Evolutionary conservation across 2,329 filamentous ascomycete genomes (phyloP), one percentile per base, ranked within the genome.

Genomic region (Trichoderma arundinaceum): DNA sequence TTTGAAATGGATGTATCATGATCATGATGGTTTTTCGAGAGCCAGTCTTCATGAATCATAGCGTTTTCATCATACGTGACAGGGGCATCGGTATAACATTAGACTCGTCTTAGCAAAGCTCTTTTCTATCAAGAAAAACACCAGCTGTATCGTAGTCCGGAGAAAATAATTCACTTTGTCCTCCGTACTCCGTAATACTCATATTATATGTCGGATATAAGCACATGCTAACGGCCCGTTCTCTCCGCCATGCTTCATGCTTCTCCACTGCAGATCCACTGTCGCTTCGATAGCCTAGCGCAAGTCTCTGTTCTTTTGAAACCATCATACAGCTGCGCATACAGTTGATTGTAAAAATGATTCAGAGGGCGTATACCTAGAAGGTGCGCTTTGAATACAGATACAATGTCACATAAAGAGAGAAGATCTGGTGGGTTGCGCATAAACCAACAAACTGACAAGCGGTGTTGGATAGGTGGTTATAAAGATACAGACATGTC

Each of bases 281-380:
- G 35, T 44, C 48, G 59, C 46, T 33, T 62, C 38, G 59, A 62
- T 35, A 62, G 48, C 59, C 59, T 62, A 52, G 59, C 38, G 59
- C 59, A 28, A 4, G 22, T 4, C 22, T 28, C 22, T 28, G 22
- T 28, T 28, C 4, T 28, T 28, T 28, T 28, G 22, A 28, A 28
- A 28, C 22, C 22, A 62, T 49, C 57, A 39, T n/a, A 32, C 33
- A 38, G 38, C 38, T 32, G 22, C 38, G 2, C 22, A 28, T 28
- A 28, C 22, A 28, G 4, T 28, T 28, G 22, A 28, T 28, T 28
- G 22, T 28, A 28, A 3, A 28, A 4, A 52, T 10, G 28, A 17
- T 33, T 52, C 4, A 5, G 48, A 32, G 10, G 0, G 8, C 22
- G 4, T 3, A 28, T 2, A 28, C 2, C 2, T 28, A 28, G 22